A percentile compares a stretch with the other conserved stretches of the same genome.
phyloP scores from a whole-genome alignment of 2,329 filamentous ascomycete species.

The Alternaria viburni region DNA sequence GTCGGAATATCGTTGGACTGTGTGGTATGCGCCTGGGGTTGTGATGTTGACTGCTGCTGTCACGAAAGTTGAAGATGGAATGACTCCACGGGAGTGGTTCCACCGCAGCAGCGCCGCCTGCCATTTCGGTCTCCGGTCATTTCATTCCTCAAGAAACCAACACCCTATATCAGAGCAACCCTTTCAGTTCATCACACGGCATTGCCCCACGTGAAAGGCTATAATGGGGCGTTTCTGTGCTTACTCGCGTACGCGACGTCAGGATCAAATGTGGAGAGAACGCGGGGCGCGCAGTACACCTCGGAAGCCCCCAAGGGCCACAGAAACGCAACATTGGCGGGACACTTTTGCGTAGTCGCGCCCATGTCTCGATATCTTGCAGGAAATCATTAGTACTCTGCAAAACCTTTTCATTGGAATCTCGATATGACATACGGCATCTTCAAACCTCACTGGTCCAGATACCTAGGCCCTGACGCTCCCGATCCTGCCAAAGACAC shows the following conservation, averaged over 20 bases:
- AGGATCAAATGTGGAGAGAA: background rate
- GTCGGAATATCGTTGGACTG: background rate
- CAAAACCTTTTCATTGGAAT: background rate
- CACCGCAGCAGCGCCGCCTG: background rate
- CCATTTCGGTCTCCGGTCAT: background rate
- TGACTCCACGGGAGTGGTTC: background rate
- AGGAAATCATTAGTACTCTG: background rate
- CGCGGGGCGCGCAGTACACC: conserved; percentile 1
- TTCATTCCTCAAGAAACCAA: background rate
- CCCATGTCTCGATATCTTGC: background rate
- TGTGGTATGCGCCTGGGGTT: background rate
- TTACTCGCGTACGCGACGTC: background rate
- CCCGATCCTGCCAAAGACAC: conserved; percentile 29
- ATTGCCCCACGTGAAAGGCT: background rate
- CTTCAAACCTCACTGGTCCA: conserved; percentile 34
- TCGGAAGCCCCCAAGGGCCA: background rate
- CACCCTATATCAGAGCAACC: background rate
- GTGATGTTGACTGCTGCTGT: background rate
- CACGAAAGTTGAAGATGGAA: background rate
- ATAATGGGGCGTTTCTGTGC: background rate
- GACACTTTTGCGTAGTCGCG: background rate
- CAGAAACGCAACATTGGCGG: background rate
- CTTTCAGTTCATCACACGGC: background rate
- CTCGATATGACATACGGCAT: conserved; percentile 29
- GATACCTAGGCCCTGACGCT: conserved; percentile 29